phyloP scores from a whole-genome alignment of 805 yeast genomes.

The Teunomyces tritomae region DNA sequence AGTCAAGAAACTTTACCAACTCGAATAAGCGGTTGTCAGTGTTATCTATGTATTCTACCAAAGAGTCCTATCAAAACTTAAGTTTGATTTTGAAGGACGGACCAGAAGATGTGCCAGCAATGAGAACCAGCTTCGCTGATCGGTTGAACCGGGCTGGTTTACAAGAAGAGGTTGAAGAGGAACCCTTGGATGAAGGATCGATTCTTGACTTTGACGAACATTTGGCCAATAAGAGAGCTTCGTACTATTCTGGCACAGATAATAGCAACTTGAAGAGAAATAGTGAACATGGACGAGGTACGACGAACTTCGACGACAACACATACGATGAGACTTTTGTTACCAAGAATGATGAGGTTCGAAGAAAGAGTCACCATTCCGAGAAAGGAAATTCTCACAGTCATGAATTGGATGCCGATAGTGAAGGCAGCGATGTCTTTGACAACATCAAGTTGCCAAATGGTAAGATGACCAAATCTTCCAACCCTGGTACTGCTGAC shows the following conservation, averaged over 20 bases:
- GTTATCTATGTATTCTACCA: constrained; percentile 69
- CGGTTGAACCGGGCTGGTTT: constrained; percentile 37
- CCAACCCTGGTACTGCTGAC: not conserved
- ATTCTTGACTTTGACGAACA: constrained; percentile 42
- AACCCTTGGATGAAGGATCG: constrained; percentile 35
- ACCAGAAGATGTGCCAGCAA: constrained; percentile 9
- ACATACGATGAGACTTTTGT: constrained; percentile 41
- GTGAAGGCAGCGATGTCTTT: constrained; percentile 30
- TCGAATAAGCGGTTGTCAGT: constrained; percentile 69
- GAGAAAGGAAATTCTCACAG: constrained; percentile 7
- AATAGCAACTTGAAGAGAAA: constrained; percentile 11
- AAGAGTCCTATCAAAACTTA: constrained; percentile 60
- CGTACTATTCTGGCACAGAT: constrained; percentile 30
- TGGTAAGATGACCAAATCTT: constrained; percentile 21
- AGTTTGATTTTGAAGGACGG: constrained; percentile 34
- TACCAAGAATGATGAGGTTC: constrained; percentile 28
- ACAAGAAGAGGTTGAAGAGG: constrained; percentile 25
- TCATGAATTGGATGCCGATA: constrained; percentile 21
- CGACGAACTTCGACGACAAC: constrained; percentile 2
- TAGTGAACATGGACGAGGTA: constrained; percentile 17
- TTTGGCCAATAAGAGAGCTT: constrained; percentile 36
- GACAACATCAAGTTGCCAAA: constrained; percentile 51
- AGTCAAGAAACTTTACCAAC: constrained; percentile 58
- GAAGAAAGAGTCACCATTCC: constrained; percentile 13
- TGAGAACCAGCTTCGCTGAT: constrained; percentile 45